A percentile compares a stretch with the other conserved stretches of the same genome.
phyloP scores from a whole-genome alignment of 106 monocot species.

The Posidonia australis region DNA sequence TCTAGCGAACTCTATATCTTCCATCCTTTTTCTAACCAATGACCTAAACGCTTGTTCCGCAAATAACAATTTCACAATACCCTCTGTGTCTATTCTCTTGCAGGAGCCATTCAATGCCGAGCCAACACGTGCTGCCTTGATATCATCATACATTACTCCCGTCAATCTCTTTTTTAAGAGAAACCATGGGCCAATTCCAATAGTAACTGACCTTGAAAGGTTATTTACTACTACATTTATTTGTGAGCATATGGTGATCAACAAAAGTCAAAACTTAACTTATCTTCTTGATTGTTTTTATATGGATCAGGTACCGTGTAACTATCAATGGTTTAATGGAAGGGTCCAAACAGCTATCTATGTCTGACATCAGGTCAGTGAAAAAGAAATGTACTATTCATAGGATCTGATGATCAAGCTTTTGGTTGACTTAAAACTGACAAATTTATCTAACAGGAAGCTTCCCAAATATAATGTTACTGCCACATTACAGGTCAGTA shows the following conservation, averaged over 20 bases:
- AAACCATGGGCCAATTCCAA: constrained; percentile 97
- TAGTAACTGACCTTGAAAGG: constrained; percentile 72
- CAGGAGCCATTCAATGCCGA: constrained; percentile 99
- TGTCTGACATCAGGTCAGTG: constrained; percentile 65
- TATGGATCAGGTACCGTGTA: constrained; percentile 49
- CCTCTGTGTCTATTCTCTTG: not conserved
- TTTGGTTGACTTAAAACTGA: not conserved
- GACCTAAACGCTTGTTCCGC: not conserved
- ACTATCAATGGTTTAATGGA: constrained; percentile 58
- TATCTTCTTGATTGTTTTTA: not conserved
- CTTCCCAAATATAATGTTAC: constrained; percentile 88
- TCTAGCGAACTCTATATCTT: too few species aligned
- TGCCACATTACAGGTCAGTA: constrained; percentile 77
- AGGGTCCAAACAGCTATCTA: constrained; percentile 50
- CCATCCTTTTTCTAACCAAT: too few species aligned
- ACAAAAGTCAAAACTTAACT: too few species aligned
- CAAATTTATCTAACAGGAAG: constrained; percentile 34
- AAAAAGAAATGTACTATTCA: not conserved
- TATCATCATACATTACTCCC: constrained; percentile 75
- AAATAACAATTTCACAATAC: not conserved
- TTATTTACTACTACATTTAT: not conserved
- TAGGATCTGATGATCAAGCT: not conserved
- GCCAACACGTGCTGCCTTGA: constrained; percentile 52
- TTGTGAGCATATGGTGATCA: too few species aligned
- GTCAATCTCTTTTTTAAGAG: constrained; percentile 92